These are phyloP conservation scores for Antarctomyces pellizariae DNA, from an alignment of 495 filamentous ascomycete species.

Conservation along the genomic window DNA sequence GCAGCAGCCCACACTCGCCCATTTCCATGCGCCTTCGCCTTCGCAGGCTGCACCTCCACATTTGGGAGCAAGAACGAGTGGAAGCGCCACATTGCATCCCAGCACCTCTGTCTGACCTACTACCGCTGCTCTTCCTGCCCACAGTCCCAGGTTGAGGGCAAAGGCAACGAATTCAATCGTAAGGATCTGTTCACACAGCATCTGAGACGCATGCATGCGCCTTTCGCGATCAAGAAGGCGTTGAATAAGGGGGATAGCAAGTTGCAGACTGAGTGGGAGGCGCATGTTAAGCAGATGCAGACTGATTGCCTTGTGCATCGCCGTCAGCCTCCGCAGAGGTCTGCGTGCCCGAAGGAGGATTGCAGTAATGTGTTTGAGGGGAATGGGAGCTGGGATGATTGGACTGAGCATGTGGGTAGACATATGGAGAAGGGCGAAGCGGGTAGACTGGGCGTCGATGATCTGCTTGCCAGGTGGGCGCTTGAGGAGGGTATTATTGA, in stretches of 20 bases:
- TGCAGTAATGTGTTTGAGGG: constrained; percentile 48
- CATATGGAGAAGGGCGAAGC: constrained; percentile 55
- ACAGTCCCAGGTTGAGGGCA: constrained; percentile 32
- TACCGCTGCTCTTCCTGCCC: constrained; percentile 63
- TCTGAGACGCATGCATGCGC: constrained; percentile 49
- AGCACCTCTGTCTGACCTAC: constrained; percentile 66
- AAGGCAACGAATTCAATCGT: constrained; percentile 34
- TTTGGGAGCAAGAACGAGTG: constrained; percentile 94
- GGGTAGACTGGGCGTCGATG: constrained; percentile 23
- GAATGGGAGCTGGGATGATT: constrained; percentile 54
- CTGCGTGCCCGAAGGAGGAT: constrained; percentile 42
- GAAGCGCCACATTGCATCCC: constrained; percentile 79
- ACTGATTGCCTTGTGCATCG: constrained; percentile 44
- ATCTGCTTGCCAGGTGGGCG: constrained; percentile 28
- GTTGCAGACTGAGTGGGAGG: constrained; percentile 28
- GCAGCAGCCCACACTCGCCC: constrained; percentile 38
- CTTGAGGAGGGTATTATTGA: constrained; percentile 33
- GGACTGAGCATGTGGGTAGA: constrained; percentile 80
- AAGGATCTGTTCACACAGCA: constrained; percentile 70
- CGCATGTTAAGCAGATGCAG: constrained; percentile 33
- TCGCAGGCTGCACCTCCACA: constrained; percentile 61
- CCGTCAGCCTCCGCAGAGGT: constrained; percentile 39
- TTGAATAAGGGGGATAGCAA: constrained; percentile 26
- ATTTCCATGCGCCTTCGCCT: constrained; percentile 67
- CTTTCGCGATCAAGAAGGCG: constrained; percentile 18